Evolutionary conservation across 768 basidiomycete species (phyloP).

Genomic region (Mycena vulgaris): DNA sequence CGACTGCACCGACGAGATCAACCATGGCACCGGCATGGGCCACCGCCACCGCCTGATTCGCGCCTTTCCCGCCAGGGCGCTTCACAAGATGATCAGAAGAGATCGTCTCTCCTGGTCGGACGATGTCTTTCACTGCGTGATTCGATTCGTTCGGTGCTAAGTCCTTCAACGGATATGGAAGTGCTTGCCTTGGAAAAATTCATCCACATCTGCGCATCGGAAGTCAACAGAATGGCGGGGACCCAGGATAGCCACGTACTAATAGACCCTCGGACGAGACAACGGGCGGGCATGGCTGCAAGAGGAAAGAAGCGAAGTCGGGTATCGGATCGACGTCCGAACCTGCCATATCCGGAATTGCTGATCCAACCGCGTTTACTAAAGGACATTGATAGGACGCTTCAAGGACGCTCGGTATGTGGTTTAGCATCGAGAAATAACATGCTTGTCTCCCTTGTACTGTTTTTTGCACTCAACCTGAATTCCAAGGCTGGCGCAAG

Average conservation of each 20-base stretch:
- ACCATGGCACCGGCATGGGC: conserved; percentile 65
- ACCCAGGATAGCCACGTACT: conserved; percentile 52
- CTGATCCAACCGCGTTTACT: not conserved
- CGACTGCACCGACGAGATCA: conserved; percentile 67
- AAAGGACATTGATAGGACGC: too few species aligned
- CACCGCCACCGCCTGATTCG: conserved; percentile 74
- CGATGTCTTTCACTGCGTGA: conserved; percentile 64
- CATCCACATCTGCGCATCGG: conserved; percentile 64
- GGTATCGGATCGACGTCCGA: not conserved
- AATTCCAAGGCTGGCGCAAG: too few species aligned
- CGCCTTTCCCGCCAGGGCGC: conserved; percentile 73
- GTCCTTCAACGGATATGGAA: not conserved
- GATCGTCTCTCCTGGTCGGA: conserved; percentile 72
- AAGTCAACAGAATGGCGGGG: conserved; percentile 1
- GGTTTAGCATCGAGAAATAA: too few species aligned
- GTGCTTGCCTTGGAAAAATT: conserved; percentile 67
- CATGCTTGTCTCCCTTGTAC: too few species aligned
- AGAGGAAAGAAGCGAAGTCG: not conserved
- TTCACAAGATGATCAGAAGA: conserved; percentile 66
- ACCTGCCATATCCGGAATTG: not conserved
- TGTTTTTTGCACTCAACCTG: too few species aligned
- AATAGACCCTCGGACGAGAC: conserved; percentile 65
- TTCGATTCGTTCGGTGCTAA: not conserved
- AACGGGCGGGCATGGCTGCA: conserved; percentile 39
- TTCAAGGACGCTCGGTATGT: too few species aligned